Evolutionary conservation across 23 red algal genomes (phyloP).

Genomic region (Gracilaria domingensis): DNA sequence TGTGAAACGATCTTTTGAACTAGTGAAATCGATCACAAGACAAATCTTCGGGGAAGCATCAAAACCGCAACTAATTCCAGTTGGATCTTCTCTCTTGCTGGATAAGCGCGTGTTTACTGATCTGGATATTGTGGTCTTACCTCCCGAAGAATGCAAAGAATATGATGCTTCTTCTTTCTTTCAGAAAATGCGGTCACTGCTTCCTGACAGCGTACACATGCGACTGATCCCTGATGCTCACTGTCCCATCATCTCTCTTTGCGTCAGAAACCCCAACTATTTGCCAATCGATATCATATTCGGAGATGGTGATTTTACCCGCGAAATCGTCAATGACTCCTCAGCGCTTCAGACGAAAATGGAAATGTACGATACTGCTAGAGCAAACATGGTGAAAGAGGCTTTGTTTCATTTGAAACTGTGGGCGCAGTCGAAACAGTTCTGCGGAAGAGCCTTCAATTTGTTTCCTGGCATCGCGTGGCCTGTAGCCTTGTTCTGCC

Average conservation of each 20-base stretch:
- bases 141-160: background rate
- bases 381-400: background rate
- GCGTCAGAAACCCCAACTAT: background rate
- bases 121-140: slow-evolving; percentile 9
- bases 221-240: background rate
- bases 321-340: background rate
- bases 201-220: background rate
- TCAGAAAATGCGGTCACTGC: background rate
- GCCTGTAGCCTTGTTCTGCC: background rate
- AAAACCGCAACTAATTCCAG: background rate
- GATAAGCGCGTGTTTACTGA: background rate
- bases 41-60: background rate
- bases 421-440: background rate
- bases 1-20: background rate
- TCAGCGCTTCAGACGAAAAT: background rate
- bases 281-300: slow-evolving; percentile 8
- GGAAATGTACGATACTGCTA: background rate
- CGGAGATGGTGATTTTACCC: background rate
- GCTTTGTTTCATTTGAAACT: background rate
- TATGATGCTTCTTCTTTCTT: background rate
- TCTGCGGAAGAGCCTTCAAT: slow-evolving; percentile 4
- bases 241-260: background rate
- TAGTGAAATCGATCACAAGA: background rate
- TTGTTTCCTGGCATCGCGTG: slow-evolving; percentile 8
- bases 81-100: background rate